These are phyloP conservation scores for Boletus reticulatus DNA, from an alignment of 768 basidiomycete species.

Conservation along the genomic window DNA sequence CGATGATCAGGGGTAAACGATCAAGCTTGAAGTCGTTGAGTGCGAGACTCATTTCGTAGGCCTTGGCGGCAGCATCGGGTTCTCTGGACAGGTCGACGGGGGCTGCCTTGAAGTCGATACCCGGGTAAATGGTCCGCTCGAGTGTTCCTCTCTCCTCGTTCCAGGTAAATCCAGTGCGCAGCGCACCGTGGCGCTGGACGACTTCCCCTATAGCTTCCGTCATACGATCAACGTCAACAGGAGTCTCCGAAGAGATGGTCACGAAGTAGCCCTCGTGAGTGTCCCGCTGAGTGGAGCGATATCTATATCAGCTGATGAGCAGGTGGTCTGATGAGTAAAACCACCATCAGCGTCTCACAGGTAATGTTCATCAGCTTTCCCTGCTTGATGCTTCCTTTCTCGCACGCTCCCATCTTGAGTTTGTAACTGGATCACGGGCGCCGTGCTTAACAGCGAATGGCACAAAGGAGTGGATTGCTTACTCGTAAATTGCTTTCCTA, in stretches of 20 bases:
- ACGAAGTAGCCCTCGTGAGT: slow-evolving; percentile 28
- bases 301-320: slow-evolving; percentile 40
- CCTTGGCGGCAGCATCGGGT: slow-evolving; percentile 22
- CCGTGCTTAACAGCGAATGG: slow-evolving; percentile 1
- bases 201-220: slow-evolving; percentile 25
- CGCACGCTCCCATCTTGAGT: slow-evolving; percentile 80
- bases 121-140: slow-evolving; percentile 29
- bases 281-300: slow-evolving; percentile 51
- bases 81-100: slow-evolving; percentile 31
- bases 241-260: slow-evolving; percentile 18
- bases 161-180: slow-evolving; percentile 30
- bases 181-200: slow-evolving; percentile 29
- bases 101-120: slow-evolving; percentile 21
- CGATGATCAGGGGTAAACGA: slow-evolving; percentile 22
- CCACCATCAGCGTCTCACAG: slow-evolving; percentile 46
- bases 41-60: slow-evolving; percentile 30
- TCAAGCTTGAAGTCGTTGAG: slow-evolving; percentile 26
- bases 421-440: slow-evolving; percentile 63
- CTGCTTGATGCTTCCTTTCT: slow-evolving; percentile 76
- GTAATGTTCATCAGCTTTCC: slow-evolving; percentile 73
- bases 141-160: slow-evolving; percentile 30
- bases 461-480: slow-evolving; percentile 28
- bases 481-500: slow-evolving; percentile 94
- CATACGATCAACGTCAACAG: slow-evolving; percentile 29
- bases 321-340: background rate